Conservation (phyloP, 1,284 basidiomycete species). For the Trichosporon sp. region DNA sequence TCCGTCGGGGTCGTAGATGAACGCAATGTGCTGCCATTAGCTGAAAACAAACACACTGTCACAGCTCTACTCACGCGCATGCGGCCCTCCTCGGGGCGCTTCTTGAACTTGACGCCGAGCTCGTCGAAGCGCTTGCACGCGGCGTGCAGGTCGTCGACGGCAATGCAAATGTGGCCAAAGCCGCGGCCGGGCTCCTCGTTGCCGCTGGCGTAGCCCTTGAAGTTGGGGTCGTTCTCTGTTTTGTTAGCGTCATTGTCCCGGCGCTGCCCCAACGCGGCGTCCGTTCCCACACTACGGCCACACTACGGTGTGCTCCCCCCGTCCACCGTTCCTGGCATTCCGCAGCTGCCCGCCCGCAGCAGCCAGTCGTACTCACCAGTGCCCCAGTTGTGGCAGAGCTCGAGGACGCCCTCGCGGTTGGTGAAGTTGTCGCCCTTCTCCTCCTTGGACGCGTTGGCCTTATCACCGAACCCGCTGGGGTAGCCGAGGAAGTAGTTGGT, state of each 20-base stretch:
- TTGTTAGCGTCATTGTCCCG: not conserved
- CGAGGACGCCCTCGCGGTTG: conserved; percentile 58
- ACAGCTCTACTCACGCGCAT: conserved; percentile 80
- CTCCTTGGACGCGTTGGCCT: conserved; percentile 32
- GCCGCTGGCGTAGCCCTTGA: conserved; percentile 74
- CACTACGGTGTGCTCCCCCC: not conserved
- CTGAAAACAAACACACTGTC: no score
- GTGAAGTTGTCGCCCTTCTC: conserved; percentile 43
- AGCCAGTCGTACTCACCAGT: conserved; percentile 54
- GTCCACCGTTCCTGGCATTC: not conserved
- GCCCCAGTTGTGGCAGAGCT: conserved; percentile 85
- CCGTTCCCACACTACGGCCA: not conserved
- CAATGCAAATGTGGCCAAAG: conserved; percentile 78
- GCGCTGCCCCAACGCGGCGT: no score
- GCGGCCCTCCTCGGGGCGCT: conserved; percentile 75
- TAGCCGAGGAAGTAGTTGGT: conserved; percentile 49
- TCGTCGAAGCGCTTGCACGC: conserved; percentile 80
- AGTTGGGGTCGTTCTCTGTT: conserved; percentile 61
- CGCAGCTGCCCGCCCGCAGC: not conserved
- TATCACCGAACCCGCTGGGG: conserved; percentile 37
- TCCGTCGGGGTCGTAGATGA: conserved; percentile 80
- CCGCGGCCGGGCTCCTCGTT: conserved; percentile 76
- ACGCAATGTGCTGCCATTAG: conserved; percentile 56
- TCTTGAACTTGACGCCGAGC: conserved; percentile 82
- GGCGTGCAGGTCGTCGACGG: conserved; percentile 74